Conservation (phyloP, 108 stramenopile species). For the Pseudonitzschia delicatissima region DNA sequence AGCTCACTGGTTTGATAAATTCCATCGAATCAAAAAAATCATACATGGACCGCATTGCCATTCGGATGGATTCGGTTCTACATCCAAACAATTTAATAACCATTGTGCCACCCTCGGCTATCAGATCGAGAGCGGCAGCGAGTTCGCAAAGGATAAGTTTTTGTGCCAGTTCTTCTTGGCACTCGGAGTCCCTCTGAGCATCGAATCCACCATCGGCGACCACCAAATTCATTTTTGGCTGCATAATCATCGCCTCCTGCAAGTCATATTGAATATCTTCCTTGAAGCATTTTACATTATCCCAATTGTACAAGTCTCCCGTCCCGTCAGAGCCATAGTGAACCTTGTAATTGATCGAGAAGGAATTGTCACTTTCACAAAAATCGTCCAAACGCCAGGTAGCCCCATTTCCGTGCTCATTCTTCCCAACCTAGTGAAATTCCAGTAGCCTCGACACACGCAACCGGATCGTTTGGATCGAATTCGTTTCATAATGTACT, state of each 20-base stretch:
- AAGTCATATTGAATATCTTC: conserved; percentile 36
- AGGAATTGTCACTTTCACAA: neutral
- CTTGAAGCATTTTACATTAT: conserved; percentile 59
- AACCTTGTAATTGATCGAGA: conserved; percentile 40
- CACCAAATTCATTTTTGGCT: conserved; percentile 54
- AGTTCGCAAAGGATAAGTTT: conserved; percentile 74
- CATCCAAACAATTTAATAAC: conserved; percentile 83
- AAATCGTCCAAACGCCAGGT: conserved; percentile 53
- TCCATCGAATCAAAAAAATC: conserved; percentile 55
- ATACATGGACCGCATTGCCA: conserved; percentile 33
- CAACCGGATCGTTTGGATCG: neutral
- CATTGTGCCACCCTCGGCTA: conserved; percentile 57
- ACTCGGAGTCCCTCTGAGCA: conserved; percentile 76
- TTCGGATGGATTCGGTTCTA: conserved; percentile 45
- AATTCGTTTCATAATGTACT: conserved; percentile 73
- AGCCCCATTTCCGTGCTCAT: conserved; percentile 72
- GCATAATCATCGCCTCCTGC: neutral
- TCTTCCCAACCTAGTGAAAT: conserved; percentile 73
- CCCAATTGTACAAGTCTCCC: conserved; percentile 83
- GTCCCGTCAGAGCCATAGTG: conserved; percentile 69
- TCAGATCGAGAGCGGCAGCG: conserved; percentile 62
- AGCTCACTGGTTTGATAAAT: conserved; percentile 73
- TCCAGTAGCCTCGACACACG: conserved; percentile 69
- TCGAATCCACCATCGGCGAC: conserved; percentile 90
- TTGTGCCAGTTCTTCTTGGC: conserved; percentile 73